These are phyloP conservation scores for Populus simonii DNA, from an alignment of 345 rosid genomes.

Conservation along the genomic window DNA sequence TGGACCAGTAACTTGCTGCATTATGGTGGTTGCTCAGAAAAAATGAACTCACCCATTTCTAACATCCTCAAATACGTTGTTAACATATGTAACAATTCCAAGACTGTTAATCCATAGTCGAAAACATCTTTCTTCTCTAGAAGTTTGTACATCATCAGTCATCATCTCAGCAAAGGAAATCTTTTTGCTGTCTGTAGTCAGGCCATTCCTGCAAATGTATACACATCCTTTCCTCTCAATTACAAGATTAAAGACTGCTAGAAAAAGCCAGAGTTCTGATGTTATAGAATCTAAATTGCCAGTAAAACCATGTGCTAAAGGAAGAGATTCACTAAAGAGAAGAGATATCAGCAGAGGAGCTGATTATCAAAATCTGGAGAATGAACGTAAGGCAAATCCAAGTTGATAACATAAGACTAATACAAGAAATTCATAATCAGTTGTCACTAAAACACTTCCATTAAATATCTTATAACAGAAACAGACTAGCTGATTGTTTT, in stretches of 20 bases:
- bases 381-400: neutral
- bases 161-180: constrained; percentile 88
- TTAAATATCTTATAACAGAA: neutral
- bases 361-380: neutral
- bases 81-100: constrained; percentile 69
- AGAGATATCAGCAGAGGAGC: neutral
- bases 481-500: neutral
- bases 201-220: constrained; percentile 68
- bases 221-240: constrained; percentile 10
- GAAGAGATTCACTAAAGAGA: too few relatives aligned
- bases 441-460: neutral
- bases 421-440: neutral
- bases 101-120: constrained; percentile 92
- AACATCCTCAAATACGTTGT: constrained; percentile 87
- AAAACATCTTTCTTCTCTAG: constrained; percentile 87
- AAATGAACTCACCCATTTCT: constrained; percentile 64
- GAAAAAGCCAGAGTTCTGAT: neutral
- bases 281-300: neutral
- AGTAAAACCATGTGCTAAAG: neutral
- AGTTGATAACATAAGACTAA: neutral
- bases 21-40: neutral
- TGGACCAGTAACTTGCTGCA: neutral
- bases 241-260: neutral
- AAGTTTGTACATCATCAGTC: constrained; percentile 75
- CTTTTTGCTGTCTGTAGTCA: constrained; percentile 60